A percentile compares a stretch with the other conserved stretches of the same genome.
Evolutionary conservation across 495 filamentous ascomycete genomes (phyloP).

Genomic region (Neurospora sp.): DNA sequence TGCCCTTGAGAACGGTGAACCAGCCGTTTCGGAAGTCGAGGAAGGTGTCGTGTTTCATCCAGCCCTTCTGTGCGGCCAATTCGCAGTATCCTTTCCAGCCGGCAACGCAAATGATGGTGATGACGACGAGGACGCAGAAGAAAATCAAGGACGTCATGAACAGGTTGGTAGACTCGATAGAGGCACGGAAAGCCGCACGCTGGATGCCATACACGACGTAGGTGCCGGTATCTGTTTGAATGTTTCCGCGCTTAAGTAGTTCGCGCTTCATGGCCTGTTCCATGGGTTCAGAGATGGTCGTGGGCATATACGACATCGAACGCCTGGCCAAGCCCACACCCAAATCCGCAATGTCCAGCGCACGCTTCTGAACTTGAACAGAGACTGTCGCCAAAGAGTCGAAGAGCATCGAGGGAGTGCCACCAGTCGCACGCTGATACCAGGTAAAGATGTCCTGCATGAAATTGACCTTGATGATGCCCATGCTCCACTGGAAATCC

Average conservation of each 20-base stretch:
- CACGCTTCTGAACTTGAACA: slow-evolving; percentile 76
- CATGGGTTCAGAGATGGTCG: slow-evolving; percentile 34
- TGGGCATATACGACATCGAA: slow-evolving; percentile 41
- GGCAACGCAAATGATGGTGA: slow-evolving; percentile 60
- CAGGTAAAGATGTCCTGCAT: slow-evolving; percentile 85
- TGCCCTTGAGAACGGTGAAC: slow-evolving; percentile 54
- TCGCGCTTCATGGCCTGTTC: slow-evolving; percentile 15
- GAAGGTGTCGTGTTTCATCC: slow-evolving; percentile 83
- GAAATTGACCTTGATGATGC: slow-evolving; percentile 81
- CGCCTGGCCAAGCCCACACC: slow-evolving; percentile 36
- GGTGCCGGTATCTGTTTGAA: slow-evolving; percentile 41
- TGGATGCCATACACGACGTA: slow-evolving; percentile 80
- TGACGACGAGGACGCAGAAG: slow-evolving; percentile 66
- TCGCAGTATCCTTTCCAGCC: slow-evolving; percentile 80
- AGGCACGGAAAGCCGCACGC: slow-evolving; percentile 77
- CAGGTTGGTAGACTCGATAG: slow-evolving; percentile 86
- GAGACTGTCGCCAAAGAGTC: slow-evolving; percentile 66
- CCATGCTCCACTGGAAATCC: slow-evolving; percentile 99
- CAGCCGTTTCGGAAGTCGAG: slow-evolving; percentile 88
- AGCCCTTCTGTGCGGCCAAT: slow-evolving; percentile 56
- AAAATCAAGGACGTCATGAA: slow-evolving; percentile 89
- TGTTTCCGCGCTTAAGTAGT: slow-evolving; percentile 35
- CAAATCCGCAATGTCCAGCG: slow-evolving; percentile 25
- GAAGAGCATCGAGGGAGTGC: slow-evolving; percentile 72
- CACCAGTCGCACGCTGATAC: slow-evolving; percentile 93